These are phyloP conservation scores for Podila clonocystis DNA, from an alignment of 192 early-diverging fungal species.

Conservation along the genomic window DNA sequence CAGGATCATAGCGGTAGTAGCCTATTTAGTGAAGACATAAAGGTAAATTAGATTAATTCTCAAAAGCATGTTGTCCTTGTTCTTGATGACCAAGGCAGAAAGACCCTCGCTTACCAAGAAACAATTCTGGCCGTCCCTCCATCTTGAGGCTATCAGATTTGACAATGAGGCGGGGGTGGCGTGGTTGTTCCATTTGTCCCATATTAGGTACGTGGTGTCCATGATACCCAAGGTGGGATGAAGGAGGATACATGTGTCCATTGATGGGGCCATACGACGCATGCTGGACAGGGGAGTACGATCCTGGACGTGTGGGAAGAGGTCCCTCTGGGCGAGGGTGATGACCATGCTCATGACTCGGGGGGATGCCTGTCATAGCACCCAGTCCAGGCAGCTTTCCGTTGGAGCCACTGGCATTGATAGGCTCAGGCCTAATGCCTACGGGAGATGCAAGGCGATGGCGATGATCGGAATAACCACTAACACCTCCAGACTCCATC, in stretches of 20 bases:
- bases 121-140: slow-evolving; percentile 29
- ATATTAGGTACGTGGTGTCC: background rate
- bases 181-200: slow-evolving; percentile 4
- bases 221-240: background rate
- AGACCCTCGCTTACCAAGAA: slow-evolving; percentile 28
- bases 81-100: background rate
- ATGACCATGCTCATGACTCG: slow-evolving; percentile 10
- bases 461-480: slow-evolving; percentile 22
- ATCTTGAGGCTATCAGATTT: slow-evolving; percentile 45
- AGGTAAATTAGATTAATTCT: background rate
- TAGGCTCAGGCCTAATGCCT: slow-evolving; percentile 25
- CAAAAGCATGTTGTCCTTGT: background rate
- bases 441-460: slow-evolving; percentile 31
- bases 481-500: slow-evolving; percentile 41
- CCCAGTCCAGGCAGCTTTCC: slow-evolving; percentile 31
- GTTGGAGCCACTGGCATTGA: slow-evolving; percentile 9
- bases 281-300: slow-evolving; percentile 19
- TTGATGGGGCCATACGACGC: slow-evolving; percentile 11
- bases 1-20: slow-evolving; percentile 57
- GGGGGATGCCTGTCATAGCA: slow-evolving; percentile 4
- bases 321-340: slow-evolving; percentile 17
- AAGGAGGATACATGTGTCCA: slow-evolving; percentile 5
- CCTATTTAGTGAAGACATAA: slow-evolving; percentile 33
- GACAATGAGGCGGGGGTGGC: slow-evolving; percentile 42
- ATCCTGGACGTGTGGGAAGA: slow-evolving; percentile 6